phyloP scores from a whole-genome alignment of 129 eudicot genomes.

The Rutidosis leptorrhynchoides region DNA sequence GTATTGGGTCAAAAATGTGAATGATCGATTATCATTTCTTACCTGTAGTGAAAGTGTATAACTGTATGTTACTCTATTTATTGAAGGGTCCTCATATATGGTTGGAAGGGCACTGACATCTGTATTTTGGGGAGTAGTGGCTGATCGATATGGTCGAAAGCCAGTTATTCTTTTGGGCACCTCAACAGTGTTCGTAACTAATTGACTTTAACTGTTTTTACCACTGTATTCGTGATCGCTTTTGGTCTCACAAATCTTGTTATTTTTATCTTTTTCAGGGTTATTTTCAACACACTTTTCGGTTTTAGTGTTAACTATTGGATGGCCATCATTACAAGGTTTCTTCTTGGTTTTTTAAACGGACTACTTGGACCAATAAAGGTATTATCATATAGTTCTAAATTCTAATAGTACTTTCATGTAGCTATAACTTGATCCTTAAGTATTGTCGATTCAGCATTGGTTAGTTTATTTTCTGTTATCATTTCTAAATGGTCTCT shows the following conservation, averaged over 20 bases:
- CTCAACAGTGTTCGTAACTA: constrained; percentile 46
- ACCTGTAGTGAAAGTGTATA: constrained; percentile 2
- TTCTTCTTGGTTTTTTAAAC: constrained; percentile 75
- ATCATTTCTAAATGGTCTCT: background rate
- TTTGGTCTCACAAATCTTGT: constrained; percentile 1
- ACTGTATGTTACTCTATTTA: constrained; percentile 16
- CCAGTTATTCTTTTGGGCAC: constrained; percentile 76
- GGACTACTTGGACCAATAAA: constrained; percentile 84
- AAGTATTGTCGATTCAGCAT: background rate
- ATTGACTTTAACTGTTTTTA: background rate
- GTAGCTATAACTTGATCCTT: background rate
- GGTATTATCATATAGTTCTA: constrained; percentile 36
- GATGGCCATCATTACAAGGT: constrained; percentile 87
- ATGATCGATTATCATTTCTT: background rate
- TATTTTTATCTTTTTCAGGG: constrained; percentile 46
- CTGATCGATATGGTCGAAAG: constrained; percentile 90
- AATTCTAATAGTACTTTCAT: constrained; percentile 5
- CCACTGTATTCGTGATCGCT: background rate
- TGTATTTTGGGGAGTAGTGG: constrained; percentile 71
- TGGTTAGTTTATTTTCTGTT: constrained; percentile 2
- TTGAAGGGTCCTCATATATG: constrained; percentile 77
- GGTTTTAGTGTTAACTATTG: constrained; percentile 72
- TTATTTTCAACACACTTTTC: constrained; percentile 76
- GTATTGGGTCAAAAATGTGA: background rate
- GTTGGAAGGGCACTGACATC: constrained; percentile 90